A percentile compares a stretch with the other conserved stretches of the same genome.
These are phyloP conservation scores for Phaseolus lunatus DNA, from an alignment of 306 rosid species.

Conservation along the genomic window DNA sequence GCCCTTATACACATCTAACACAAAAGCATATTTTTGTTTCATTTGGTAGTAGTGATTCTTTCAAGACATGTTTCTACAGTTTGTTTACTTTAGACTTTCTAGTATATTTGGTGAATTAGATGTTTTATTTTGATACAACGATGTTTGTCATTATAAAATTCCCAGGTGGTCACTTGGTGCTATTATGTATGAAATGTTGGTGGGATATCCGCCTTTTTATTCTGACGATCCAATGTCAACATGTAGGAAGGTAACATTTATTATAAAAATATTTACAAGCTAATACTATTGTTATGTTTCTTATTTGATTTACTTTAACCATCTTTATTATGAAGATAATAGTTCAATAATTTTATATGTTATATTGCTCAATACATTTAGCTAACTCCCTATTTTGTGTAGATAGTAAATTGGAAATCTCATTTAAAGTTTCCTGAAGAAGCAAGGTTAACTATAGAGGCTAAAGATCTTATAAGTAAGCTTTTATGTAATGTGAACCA, in stretches of 20 bases:
- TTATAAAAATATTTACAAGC: background rate
- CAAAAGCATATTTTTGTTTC: conserved; percentile 16
- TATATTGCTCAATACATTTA: conserved; percentile 6
- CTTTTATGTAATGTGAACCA: conserved; percentile 82
- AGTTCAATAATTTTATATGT: conserved; percentile 3
- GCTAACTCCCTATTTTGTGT: conserved; percentile 36
- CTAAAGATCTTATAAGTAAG: conserved; percentile 77
- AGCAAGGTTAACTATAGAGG: conserved; percentile 74
- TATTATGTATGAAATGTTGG: conserved; percentile 97
- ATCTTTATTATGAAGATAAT: background rate
- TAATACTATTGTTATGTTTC: background rate
- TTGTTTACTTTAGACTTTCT: conserved; percentile 18
- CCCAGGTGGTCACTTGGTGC: conserved; percentile 99
- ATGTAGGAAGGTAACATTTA: conserved; percentile 81
- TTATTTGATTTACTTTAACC: background rate
- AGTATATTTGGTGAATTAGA: background rate
- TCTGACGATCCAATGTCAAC: conserved; percentile 99
- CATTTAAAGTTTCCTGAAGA: conserved; percentile 97
- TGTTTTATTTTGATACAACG: conserved; percentile 23
- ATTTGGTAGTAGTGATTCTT: conserved; percentile 26
- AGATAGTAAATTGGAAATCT: conserved; percentile 97
- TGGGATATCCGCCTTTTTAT: conserved; percentile 98
- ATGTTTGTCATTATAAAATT: conserved; percentile 27
- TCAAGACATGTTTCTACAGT: conserved; percentile 9
- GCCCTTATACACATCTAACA: background rate